A percentile compares a stretch with the other conserved stretches of the same genome.
phyloP scores from a whole-genome alignment of 495 filamentous ascomycete species.

The Geoglossum glabrum region DNA sequence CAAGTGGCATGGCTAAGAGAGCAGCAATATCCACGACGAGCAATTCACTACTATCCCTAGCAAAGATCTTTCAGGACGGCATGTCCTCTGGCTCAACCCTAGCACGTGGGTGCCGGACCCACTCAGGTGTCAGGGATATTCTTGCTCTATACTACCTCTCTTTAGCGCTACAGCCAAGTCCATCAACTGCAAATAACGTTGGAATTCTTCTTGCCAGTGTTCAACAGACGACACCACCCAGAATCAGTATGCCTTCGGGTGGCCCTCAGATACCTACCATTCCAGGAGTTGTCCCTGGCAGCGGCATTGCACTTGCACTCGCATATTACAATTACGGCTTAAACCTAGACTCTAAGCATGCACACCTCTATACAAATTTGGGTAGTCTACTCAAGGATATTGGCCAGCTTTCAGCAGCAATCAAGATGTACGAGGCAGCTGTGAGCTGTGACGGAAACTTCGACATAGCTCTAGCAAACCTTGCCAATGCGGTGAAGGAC shows the following conservation, averaged over 20 bases:
- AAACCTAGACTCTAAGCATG: constrained; percentile 69
- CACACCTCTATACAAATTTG: constrained; percentile 95
- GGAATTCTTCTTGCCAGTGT: constrained; percentile 90
- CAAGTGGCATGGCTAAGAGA: constrained; percentile 50
- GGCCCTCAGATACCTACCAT: constrained; percentile 28
- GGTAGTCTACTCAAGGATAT: constrained; percentile 94
- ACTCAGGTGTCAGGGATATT: constrained; percentile 76
- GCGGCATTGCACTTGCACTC: constrained; percentile 71
- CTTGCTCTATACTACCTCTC: constrained; percentile 92
- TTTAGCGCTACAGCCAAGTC: constrained; percentile 82
- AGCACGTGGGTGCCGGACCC: constrained; percentile 34
- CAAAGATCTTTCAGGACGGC: constrained; percentile 98
- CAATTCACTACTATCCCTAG: constrained; percentile 83
- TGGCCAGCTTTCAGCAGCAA: constrained; percentile 74
- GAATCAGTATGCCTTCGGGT: constrained; percentile 13
- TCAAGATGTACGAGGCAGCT: constrained; percentile 93
- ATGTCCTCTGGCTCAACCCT: constrained; percentile 45
- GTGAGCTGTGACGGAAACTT: constrained; percentile 82
- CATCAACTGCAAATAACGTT: constrained; percentile 96
- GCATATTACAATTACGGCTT: constrained; percentile 90
- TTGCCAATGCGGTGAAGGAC: constrained; percentile 97
- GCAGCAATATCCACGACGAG: constrained; percentile 85
- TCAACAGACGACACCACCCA: constrained; percentile 46
- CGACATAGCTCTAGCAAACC: constrained; percentile 90
- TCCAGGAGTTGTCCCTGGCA: constrained; percentile 67